These are phyloP conservation scores for Cenchrus purpureus DNA, from an alignment of 176 grass and related monocot genomes.

Conservation along the genomic window DNA sequence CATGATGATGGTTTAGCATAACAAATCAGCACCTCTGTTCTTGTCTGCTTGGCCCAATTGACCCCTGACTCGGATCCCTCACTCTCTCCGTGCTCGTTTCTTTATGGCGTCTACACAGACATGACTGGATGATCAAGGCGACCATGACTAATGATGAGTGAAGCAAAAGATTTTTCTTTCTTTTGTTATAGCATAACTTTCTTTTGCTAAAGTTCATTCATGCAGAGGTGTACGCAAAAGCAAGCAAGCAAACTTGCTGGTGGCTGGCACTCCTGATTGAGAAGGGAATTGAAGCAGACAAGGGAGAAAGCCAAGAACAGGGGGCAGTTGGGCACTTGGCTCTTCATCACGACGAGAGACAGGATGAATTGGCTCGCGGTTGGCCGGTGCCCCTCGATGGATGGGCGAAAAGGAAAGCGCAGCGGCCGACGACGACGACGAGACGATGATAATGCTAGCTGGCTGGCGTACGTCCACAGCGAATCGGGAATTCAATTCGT, in stretches of 20 bases:
- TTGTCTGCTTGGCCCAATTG: constrained; percentile 16
- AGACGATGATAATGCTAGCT: not conserved
- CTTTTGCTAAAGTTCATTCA: not conserved
- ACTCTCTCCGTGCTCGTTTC: not conserved
- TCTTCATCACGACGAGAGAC: constrained; percentile 5
- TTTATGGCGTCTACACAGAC: not conserved
- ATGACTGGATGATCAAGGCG: not conserved
- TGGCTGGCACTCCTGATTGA: not conserved
- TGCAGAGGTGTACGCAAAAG: not conserved
- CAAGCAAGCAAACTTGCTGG: not conserved
- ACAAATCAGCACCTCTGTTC: not conserved
- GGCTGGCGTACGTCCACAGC: not conserved
- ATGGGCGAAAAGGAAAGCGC: constrained; percentile 29
- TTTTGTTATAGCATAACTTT: too few species aligned
- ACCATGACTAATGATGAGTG: not conserved
- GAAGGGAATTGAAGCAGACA: not conserved
- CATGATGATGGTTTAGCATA: constrained; percentile 14
- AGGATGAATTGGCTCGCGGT: not conserved
- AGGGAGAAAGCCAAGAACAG: constrained; percentile 13
- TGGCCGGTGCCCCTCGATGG: not conserved
- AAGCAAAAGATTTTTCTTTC: not conserved
- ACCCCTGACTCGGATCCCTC: constrained; percentile 36
- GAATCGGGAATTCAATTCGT: not conserved
- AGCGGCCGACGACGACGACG: not conserved
- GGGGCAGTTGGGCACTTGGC: not conserved